A percentile compares a stretch with the other conserved stretches of the same genome.
These are phyloP conservation scores for Phytophthora fragariaefolia DNA, from an alignment of 352 stramenopile species.

Conservation along the genomic window DNA sequence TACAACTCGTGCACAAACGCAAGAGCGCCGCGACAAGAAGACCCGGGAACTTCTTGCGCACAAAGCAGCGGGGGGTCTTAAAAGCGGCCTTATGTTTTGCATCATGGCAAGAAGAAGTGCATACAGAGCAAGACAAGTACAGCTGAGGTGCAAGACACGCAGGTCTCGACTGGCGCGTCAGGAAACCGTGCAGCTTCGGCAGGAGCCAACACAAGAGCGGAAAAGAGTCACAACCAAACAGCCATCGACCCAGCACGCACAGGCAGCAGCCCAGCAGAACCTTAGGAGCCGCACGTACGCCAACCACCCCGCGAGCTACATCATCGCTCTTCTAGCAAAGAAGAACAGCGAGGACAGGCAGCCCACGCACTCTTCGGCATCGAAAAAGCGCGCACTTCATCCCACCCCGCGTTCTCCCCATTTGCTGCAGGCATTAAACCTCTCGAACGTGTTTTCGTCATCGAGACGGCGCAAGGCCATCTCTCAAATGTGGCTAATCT, in stretches of 20 bases:
- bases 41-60: constrained; percentile 22
- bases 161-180: constrained; percentile 1
- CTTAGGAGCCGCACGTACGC: constrained; percentile 6
- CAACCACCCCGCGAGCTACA: constrained; percentile 21
- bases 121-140: constrained; percentile 6
- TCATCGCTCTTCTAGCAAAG: constrained; percentile 32
- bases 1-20: constrained; percentile 10
- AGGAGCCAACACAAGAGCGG: constrained; percentile 5
- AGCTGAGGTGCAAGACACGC: neutral
- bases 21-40: constrained; percentile 7
- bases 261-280: constrained; percentile 3
- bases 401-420: constrained; percentile 14
- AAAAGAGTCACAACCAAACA: constrained; percentile 28
- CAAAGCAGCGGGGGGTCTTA: constrained; percentile 33
- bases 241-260: constrained; percentile 7
- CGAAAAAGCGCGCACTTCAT: constrained; percentile 1
- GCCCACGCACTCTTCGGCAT: too few species aligned
- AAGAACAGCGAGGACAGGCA: constrained; percentile 15
- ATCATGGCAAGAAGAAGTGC: constrained; percentile 41
- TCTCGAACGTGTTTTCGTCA: constrained; percentile 50
- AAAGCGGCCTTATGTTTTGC: constrained; percentile 53
- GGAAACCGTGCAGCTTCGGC: constrained; percentile 4
- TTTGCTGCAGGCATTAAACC: constrained; percentile 41
- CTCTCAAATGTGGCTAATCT: constrained; percentile 54
- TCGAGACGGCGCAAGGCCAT: constrained; percentile 23